Base-by-base conservation (phyloP, 345 rosid genomes). In the Citrus unshiu region DNA sequence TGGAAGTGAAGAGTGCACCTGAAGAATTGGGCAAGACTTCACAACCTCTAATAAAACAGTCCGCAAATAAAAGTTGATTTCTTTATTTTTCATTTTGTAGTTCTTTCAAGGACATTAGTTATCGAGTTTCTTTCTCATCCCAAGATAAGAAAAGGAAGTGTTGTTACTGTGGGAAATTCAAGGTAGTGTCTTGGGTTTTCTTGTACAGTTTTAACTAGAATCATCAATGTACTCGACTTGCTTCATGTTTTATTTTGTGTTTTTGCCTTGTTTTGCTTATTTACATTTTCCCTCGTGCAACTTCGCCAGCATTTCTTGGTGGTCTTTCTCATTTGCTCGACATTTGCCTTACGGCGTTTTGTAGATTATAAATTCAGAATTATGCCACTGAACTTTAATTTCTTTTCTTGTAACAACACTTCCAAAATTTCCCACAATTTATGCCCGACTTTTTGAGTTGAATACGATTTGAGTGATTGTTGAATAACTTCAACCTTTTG, bases 11-110 rank as follows among this genome's bases (percentile, higher is more conserved):
- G 87, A 92, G 93, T 80, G 80, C 92, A 81, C 90, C 93, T 8
- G 98, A 95, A 67, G 98, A 93, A 71, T 92, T 96, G 95, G 98
- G 95, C 21, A 92, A 94, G 68, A 91, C 98, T 58, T 91, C 96
- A 37, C 97, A 93, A 77, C 97, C 99, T 74, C 87, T 93, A 78
- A 91, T 93, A 81, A 95, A 95, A 77, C 96, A 92, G 82, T 84
- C 98, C 39, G 88, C 93, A 22, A 86, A 82, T 77, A 90, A 84
- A 81, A 84, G 87, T 78, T 92, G 76, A 80, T 81, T 70, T 68
- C 54, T 75, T 10, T 29, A 46, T 40, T 71, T 16, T 70, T 66
- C 29, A 46, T 6, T 76, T 62, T 63, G 46, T 12, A 27, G 63
- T 70, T 56, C 13, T 43, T 81, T 29, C 24, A 74, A 75, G 80